These are phyloP conservation scores for Oidium heveae DNA, from an alignment of 2,329 filamentous ascomycete genomes.

Conservation along the genomic window DNA sequence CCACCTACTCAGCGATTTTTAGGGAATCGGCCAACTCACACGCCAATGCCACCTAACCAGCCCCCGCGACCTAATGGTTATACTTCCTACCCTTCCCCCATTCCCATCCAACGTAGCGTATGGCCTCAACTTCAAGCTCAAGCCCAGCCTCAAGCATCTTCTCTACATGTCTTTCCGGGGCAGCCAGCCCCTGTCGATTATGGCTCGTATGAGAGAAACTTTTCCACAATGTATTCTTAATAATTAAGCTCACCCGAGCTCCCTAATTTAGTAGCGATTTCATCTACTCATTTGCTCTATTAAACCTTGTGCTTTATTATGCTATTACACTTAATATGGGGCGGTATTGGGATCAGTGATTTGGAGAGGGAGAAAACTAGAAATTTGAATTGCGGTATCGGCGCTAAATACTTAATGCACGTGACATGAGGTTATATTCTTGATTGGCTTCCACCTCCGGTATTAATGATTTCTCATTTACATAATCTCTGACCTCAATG, in stretches of 20 bases:
- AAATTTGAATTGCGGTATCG: too few relatives aligned
- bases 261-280: neutral
- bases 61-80: conserved; percentile 2
- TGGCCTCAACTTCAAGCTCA: conserved; percentile 2
- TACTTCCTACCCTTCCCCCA: conserved; percentile 1
- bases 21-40: conserved; percentile 8
- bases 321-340: too few relatives aligned
- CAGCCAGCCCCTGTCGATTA: neutral
- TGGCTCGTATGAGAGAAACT: neutral
- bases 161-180: neutral
- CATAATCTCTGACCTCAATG: too few relatives aligned
- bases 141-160: conserved; percentile 1
- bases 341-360: too few relatives aligned
- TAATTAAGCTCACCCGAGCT: neutral
- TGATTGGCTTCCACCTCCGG: too few relatives aligned
- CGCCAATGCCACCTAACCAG: conserved; percentile 1
- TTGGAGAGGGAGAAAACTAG: too few relatives aligned
- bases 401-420: too few relatives aligned
- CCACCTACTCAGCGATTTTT: conserved; percentile 8
- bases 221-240: neutral
- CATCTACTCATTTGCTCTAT: too few relatives aligned
- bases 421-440: too few relatives aligned
- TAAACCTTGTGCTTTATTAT: too few relatives aligned
- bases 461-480: too few relatives aligned
- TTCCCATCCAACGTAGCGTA: neutral